These are phyloP conservation scores for Ophiocordyceps sinensis DNA, from an alignment of 2,329 filamentous ascomycete genomes.

Conservation along the genomic window DNA sequence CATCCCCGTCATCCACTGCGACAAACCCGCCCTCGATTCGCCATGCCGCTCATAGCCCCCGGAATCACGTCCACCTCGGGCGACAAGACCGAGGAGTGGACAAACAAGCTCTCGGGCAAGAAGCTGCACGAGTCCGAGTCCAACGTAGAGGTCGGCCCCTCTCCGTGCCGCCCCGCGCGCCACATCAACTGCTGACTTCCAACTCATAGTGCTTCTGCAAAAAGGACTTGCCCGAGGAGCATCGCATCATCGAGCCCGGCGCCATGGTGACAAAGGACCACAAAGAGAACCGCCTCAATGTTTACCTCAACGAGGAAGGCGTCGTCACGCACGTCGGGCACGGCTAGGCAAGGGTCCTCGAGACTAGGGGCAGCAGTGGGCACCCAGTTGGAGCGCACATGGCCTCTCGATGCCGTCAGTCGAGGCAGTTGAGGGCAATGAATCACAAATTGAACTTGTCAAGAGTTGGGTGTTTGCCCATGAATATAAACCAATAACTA, in stretches of 20 bases:
- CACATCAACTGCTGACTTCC: not conserved
- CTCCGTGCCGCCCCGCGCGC: not conserved
- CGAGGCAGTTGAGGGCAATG: too few relatives aligned
- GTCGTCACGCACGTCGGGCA: conserved; percentile 44
- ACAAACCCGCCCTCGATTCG: conserved; percentile 1
- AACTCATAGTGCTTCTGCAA: conserved; percentile 40
- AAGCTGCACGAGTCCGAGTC: conserved; percentile 35
- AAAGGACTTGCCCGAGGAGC: conserved; percentile 40
- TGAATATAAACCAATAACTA: too few relatives aligned
- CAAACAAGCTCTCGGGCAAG: conserved; percentile 49
- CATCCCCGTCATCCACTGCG: too few relatives aligned
- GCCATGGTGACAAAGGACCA: conserved; percentile 45
- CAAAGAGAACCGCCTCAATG: conserved; percentile 38
- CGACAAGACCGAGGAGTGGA: conserved; percentile 41
- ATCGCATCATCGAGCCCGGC: conserved; percentile 42
- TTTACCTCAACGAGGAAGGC: conserved; percentile 45
- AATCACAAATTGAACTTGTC: too few relatives aligned
- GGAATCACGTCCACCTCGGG: conserved; percentile 34
- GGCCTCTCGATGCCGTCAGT: not conserved
- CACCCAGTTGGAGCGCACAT: not conserved
- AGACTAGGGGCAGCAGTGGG: not conserved
- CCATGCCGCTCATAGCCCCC: conserved; percentile 54
- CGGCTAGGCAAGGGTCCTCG: conserved; percentile 21
- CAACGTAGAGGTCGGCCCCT: conserved; percentile 34
- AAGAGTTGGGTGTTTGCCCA: too few relatives aligned